Conservation (phyloP, 495 filamentous ascomycete species). For the Friedmanniomyces simplex region DNA sequence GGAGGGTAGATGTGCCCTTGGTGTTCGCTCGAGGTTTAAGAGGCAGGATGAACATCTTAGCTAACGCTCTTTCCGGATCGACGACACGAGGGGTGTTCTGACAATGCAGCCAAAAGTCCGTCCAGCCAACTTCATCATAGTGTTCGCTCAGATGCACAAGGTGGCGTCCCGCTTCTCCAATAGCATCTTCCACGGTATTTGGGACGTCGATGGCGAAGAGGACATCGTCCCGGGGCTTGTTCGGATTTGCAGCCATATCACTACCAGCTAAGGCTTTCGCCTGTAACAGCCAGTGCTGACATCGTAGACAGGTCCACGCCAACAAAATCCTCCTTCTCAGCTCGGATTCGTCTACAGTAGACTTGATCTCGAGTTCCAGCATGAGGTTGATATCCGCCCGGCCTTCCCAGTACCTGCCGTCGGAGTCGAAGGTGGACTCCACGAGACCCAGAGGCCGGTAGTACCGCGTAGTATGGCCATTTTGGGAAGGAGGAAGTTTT, state of each 20-base stretch:
- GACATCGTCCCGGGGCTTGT: background rate
- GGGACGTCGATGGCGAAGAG: constrained; percentile 21
- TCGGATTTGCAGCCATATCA: background rate
- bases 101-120: constrained; percentile 27
- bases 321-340: constrained; percentile 24
- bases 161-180: constrained; percentile 10
- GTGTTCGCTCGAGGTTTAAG: background rate
- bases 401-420: constrained; percentile 22
- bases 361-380: constrained; percentile 14
- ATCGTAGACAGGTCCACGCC: constrained; percentile 27
- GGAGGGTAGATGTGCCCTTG: constrained; percentile 19
- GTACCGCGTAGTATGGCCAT: constrained; percentile 2
- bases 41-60: constrained; percentile 29
- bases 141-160: constrained; percentile 28
- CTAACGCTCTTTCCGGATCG: constrained; percentile 23
- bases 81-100: constrained; percentile 27
- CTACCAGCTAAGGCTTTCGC: constrained; percentile 11
- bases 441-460: constrained; percentile 19
- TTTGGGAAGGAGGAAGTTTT: background rate
- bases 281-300: constrained; percentile 28
- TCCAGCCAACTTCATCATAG: constrained; percentile 22
- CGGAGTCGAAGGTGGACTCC: constrained; percentile 20
- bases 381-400: constrained; percentile 19
- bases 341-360: constrained; percentile 5
- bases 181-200: constrained; percentile 7